phyloP scores from a whole-genome alignment of 129 eudicot genomes.

The Helichrysum umbraculigerum region DNA sequence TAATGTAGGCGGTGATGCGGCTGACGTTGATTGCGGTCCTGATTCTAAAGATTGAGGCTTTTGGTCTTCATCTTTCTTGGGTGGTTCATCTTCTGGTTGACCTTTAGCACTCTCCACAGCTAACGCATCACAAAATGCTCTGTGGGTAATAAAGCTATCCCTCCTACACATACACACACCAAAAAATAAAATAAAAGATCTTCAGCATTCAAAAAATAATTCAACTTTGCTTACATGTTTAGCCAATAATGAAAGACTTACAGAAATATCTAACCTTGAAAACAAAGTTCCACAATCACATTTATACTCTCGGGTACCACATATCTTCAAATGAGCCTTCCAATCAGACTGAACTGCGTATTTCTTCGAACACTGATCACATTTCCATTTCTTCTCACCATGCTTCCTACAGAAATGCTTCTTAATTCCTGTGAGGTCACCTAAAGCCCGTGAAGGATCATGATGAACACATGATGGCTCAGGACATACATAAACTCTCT shows the following conservation, averaged over 20 bases:
- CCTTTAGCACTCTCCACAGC: constrained; percentile 70
- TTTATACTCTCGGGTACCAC: constrained; percentile 92
- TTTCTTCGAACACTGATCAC: constrained; percentile 90
- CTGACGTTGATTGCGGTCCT: constrained; percentile 33
- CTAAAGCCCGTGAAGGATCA: constrained; percentile 86
- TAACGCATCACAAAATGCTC: constrained; percentile 93
- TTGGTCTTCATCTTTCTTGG: constrained; percentile 45
- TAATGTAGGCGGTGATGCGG: constrained; percentile 45
- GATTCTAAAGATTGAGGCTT: constrained; percentile 41
- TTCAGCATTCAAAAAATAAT: constrained; percentile 14
- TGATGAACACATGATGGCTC: constrained; percentile 89
- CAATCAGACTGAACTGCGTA: constrained; percentile 98
- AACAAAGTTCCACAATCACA: constrained; percentile 96
- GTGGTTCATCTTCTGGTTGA: constrained; percentile 41
- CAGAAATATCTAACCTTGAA: constrained; percentile 55
- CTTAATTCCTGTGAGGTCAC: constrained; percentile 96
- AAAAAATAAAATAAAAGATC: background rate
- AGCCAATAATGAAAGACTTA: background rate
- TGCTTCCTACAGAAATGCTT: constrained; percentile 95
- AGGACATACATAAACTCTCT: constrained; percentile 94
- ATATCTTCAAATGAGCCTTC: constrained; percentile 92
- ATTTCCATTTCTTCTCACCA: constrained; percentile 98
- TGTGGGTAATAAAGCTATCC: constrained; percentile 93
- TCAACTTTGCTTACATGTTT: background rate
- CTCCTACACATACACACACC: constrained; percentile 53